Evolutionary conservation across 2,329 filamentous ascomycete genomes (phyloP), one percentile per base, ranked within the genome.

Genomic region (Epichloe amarillans): DNA sequence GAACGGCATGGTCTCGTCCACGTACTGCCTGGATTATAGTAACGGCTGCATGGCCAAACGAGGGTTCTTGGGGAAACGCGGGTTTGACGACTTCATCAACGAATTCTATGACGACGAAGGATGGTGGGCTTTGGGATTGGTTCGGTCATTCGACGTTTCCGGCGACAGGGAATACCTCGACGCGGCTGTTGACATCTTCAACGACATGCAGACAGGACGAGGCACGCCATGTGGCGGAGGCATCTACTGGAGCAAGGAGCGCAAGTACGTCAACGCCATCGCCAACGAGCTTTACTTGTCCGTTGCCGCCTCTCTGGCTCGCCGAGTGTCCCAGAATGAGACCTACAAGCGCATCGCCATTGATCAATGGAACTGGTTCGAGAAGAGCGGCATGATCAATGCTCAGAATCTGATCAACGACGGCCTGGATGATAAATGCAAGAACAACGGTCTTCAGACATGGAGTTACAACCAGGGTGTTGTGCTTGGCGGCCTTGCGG

Each of bases 91-190:
- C 50, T 79, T 76, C 58, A 61, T 73, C 50, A 76, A 79, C 53
- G 69, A 72, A 6, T 79, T 65, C 52, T 79, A 78, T 55, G 79
- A 83, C 54, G 79, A 82, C 57, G 74, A 78, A 59, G 72, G 76
- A n/a, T 82, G 79, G 79, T 83, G 79, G 79, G 77, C 73, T 10
- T 68, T 82, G 52, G 79, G 69, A 17, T 73, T 78, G 69, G 74
- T 82, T 49, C 71, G 74, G 23, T 67, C 75, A 4, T 79, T 71
- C 57, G 79, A 83, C 57, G 64, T 77, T 15, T 78, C 77, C 0
- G 64, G 67, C 3, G 66, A 80, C 43, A 37, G 55, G 2, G 67
- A 69, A n/a, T 83, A 79, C 55, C 72, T 83, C 39, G 60, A 76
- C 45, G 68, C 71, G 5, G 76, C 78, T 8, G 69, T 70, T 50